A percentile compares a stretch with the other conserved stretches of the same genome.
Conservation (phyloP, 352 stramenopile species). For the Halophytophthora polymorphica region DNA sequence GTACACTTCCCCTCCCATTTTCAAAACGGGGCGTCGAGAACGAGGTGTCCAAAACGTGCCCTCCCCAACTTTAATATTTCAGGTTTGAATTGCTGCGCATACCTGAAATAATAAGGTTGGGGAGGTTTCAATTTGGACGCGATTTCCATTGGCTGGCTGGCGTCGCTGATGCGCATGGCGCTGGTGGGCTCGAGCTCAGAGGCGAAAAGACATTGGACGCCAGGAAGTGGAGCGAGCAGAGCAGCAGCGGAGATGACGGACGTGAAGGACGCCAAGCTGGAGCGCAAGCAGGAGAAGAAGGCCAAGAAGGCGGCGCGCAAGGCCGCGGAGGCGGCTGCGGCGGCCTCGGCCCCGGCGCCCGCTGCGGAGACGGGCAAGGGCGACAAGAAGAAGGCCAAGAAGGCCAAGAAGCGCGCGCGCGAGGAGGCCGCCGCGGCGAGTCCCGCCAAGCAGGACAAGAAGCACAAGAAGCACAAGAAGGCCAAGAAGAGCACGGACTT, state of each 20-base stretch:
- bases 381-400: constrained; percentile 39
- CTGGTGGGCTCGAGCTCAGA: constrained; percentile 14
- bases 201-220: constrained; percentile 13
- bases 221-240: constrained; percentile 9
- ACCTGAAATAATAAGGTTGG: no score
- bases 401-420: constrained; percentile 27
- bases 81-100: no score
- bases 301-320: constrained; percentile 41
- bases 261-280: constrained; percentile 30
- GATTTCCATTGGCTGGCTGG: constrained; percentile 19
- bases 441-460: constrained; percentile 23
- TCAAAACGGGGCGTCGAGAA: no score
- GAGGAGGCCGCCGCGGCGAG: constrained; percentile 23
- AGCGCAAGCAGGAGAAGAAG: constrained; percentile 48
- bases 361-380: constrained; percentile 31
- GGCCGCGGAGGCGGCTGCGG: constrained; percentile 14
- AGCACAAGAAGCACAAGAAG: constrained; percentile 33
- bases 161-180: constrained; percentile 12
- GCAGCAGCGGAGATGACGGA: constrained; percentile 18
- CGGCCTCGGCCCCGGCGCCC: constrained; percentile 23
- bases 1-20: no score
- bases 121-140: no score
- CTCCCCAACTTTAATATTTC: no score
- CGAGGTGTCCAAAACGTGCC: no score
- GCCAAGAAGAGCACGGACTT: constrained; percentile 41